These are phyloP conservation scores for Sutorius australiensis DNA, from an alignment of 768 basidiomycete species.

Conservation along the genomic window DNA sequence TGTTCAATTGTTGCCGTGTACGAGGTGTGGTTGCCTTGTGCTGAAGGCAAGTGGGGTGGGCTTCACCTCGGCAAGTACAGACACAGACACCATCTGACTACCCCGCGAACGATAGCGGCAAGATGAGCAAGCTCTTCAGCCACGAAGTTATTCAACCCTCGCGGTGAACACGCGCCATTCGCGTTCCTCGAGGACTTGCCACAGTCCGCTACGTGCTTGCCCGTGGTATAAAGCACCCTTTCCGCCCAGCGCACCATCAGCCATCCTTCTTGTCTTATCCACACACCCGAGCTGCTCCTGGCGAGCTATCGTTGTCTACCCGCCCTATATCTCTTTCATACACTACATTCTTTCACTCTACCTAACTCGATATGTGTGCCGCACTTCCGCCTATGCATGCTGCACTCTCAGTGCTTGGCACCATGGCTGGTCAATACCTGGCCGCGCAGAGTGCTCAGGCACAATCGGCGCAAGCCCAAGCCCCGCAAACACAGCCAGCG, in stretches of 20 bases:
- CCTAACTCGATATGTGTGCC: constrained; percentile 24
- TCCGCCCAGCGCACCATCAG: constrained; percentile 11
- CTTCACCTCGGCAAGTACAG: constrained; percentile 15
- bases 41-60: constrained; percentile 1
- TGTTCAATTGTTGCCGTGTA: constrained; percentile 4
- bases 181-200: constrained; percentile 20
- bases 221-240: constrained; percentile 26
- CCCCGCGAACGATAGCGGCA: constrained; percentile 12
- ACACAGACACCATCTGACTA: constrained; percentile 6
- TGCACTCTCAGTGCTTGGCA: constrained; percentile 35
- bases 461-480: constrained; percentile 26
- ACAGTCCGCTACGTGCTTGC: constrained; percentile 8
- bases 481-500: constrained; percentile 22
- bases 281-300: constrained; percentile 26
- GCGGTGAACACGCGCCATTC: constrained; percentile 31
- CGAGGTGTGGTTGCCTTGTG: constrained; percentile 15
- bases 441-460: constrained; percentile 30
- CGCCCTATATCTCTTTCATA: constrained; percentile 6
- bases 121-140: constrained; percentile 5
- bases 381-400: constrained; percentile 35
- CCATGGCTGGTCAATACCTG: constrained; percentile 35
- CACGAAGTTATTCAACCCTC: constrained; percentile 21
- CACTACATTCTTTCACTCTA: not conserved
- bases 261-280: constrained; percentile 46
- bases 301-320: constrained; percentile 22